Evolutionary conservation across 1,139 yeast species (phyloP).

Genomic region (Arxiozyma heterogenica): DNA sequence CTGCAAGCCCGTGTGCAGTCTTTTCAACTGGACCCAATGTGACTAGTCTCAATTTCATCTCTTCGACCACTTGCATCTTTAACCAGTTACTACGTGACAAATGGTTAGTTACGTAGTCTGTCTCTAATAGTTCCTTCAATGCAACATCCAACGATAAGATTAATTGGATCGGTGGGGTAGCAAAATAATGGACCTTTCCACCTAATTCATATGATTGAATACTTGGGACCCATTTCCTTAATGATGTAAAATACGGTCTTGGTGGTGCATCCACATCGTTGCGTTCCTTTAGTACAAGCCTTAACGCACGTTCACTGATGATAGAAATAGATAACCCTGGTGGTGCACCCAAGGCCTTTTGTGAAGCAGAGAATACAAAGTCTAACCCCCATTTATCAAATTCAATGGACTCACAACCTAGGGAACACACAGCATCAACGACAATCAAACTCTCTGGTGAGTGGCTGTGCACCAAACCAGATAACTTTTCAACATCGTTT

Average conservation of each 20-base stretch:
- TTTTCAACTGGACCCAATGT: conserved; percentile 44
- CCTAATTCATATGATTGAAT: conserved; percentile 82
- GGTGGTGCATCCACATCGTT: conserved; percentile 11
- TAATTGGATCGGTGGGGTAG: conserved; percentile 88
- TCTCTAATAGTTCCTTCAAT: conserved; percentile 56
- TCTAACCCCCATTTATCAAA: conserved; percentile 90
- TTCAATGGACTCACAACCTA: conserved; percentile 77
- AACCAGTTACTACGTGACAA: conserved; percentile 52
- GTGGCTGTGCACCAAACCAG: conserved; percentile 49
- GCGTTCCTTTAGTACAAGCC: conserved; percentile 37
- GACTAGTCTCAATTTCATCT: conserved; percentile 59
- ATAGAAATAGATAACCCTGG: conserved; percentile 78
- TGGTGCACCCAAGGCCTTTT: conserved; percentile 92
- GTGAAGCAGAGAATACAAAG: conserved; percentile 83
- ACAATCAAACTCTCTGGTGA: conserved; percentile 76
- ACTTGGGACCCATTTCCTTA: conserved; percentile 82
- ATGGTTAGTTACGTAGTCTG: conserved; percentile 44
- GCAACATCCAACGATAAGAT: conserved; percentile 75
- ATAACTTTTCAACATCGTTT: conserved; percentile 56
- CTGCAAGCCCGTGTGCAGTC: conserved; percentile 84
- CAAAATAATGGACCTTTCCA: conserved; percentile 67
- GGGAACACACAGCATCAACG: conserved; percentile 92
- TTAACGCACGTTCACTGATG: conserved; percentile 68
- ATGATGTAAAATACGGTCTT: conserved; percentile 55
- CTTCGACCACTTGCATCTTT: conserved; percentile 45